Evolutionary conservation across 2,329 filamentous ascomycete species (phyloP), one percentile per base, ranked within the genome.

Genomic region (Ceratocystis albifundus): DNA sequence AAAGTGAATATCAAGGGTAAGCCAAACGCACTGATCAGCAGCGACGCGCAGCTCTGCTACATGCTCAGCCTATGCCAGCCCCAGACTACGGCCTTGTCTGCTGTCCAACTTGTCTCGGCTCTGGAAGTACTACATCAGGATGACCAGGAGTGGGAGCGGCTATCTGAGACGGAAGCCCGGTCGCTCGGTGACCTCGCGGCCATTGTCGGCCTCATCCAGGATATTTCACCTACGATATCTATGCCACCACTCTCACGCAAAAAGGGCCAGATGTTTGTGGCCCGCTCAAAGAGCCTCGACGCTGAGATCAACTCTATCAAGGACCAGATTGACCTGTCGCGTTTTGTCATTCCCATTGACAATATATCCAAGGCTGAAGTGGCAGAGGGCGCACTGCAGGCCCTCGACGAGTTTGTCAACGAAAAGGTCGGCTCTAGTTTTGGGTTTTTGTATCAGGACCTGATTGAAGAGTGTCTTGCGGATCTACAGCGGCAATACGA

Each of bases 101-200:
- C 78, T 0, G 94, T 73, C 1, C 69, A 75, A 0, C 80, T 76
- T 76, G 71, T 80, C 25, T 71, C 74, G 65, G 77, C 78, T 64
- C 69, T 81, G 4, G 72, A 71, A 1, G 71, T 75, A 1, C 71
- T 80, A 0, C 74, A 80, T 66, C 67, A 69, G 1, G 70, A 76
- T 61, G 75, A 76, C 0, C 12, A 62, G 1, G 74, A 76, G 64
- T 72, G 74, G 61, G 74, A 77, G 8, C 71, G 70, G 4, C 65
- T 81, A 7, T 4, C 53, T 0, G 74, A 75, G 12, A 50, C 70
- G 0, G 78, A 77, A 57, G 69, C 71, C 0, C 72, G 75, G 1
- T 69, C 76, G 0, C 70, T 80, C 2, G 69, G 70, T 2, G 73
- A 77, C 4, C 61, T 80, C 4, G 74, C 74, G 15, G 70, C 76